Conservation (phyloP, 2,329 filamentous ascomycete genomes). For the Geoglossum cookeanum region DNA sequence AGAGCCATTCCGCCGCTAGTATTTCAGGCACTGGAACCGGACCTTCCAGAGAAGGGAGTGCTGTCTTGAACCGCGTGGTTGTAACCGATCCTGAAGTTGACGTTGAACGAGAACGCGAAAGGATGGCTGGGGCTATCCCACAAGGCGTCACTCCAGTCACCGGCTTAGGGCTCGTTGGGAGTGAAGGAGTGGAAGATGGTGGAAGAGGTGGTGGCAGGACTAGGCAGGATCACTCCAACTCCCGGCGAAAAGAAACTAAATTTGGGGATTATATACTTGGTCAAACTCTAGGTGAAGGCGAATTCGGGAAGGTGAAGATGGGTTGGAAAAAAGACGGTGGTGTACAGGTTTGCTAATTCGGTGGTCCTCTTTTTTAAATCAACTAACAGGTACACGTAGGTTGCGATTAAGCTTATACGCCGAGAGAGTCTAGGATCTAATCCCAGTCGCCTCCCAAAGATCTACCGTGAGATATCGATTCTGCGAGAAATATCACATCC, state of each 20-base stretch:
- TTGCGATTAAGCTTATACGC: conserved; percentile 95
- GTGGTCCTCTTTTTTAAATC: not conserved
- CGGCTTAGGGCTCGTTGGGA: conserved; percentile 29
- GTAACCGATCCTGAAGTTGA: conserved; percentile 60
- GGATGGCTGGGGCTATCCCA: conserved; percentile 41
- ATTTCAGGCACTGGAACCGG: not conserved
- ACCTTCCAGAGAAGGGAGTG: conserved; percentile 44
- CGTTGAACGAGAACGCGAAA: conserved; percentile 49
- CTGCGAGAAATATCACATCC: conserved; percentile 74
- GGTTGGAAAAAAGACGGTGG: conserved; percentile 95
- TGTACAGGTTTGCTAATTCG: conserved; percentile 38
- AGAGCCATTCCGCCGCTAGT: conserved; percentile 22
- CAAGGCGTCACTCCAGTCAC: conserved; percentile 26
- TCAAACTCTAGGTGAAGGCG: conserved; percentile 89
- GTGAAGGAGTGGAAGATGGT: conserved; percentile 30
- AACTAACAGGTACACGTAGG: conserved; percentile 21
- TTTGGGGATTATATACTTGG: conserved; percentile 94
- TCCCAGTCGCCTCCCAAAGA: conserved; percentile 79
- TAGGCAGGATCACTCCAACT: conserved; percentile 35
- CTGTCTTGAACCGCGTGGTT: conserved; percentile 58
- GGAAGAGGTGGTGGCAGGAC: conserved; percentile 24
- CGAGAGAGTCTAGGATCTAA: conserved; percentile 79
- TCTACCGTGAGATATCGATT: conserved; percentile 91
- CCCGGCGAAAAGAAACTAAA: conserved; percentile 53
- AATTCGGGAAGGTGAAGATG: conserved; percentile 97